Base-by-base conservation (phyloP, 345 rosid genomes). In the Syzygium jambos region DNA sequence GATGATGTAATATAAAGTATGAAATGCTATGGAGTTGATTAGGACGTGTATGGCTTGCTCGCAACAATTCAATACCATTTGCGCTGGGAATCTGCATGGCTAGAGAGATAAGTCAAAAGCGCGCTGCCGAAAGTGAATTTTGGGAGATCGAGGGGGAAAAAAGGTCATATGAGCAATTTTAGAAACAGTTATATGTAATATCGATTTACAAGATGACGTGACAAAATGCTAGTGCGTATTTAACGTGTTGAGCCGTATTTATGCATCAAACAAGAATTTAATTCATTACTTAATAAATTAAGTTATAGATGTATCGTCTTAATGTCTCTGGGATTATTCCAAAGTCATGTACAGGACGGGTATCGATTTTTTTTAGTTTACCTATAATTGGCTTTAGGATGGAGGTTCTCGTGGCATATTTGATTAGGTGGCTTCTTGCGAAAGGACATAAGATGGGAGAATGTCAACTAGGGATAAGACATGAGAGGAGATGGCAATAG, bases 391-490 rank as follows among this genome's bases (percentile, higher is more conserved):
- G 80, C 80, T 73, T 38, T 73, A 73, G 80, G 25, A 73, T 73
- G 43, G 49, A 73, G 49, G 82, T 73, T 38, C 82, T 73, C 30
- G 78, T 78, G 63, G 78, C 80, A 77, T 30, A 54, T 23, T 23
- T 19, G 52, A 85, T 56, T 78, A 51, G 84, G 25, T 89, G 43
- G 59, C 52, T 65, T 25, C 84, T 9, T 73, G 52, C 29, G 85
- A 89, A 80, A 85, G 85, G 52, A 89, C 87, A 38, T 38, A 41
- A 73, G 46, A 41, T 23, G 84, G 84, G 85, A 84, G 92, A 93
- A 90, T 90, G 93, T 91, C 94, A 93, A 90, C 93, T 89, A 91
- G 83, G 86, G 90, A 89, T 88, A 85, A 25, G 51, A 21, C 56
- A 85, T 85, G 82, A 80, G 41, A n/a, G 87, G 49, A 27, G 78